phyloP scores from a whole-genome alignment of 495 filamentous ascomycete genomes.

The Aspergillus homomorphus region DNA sequence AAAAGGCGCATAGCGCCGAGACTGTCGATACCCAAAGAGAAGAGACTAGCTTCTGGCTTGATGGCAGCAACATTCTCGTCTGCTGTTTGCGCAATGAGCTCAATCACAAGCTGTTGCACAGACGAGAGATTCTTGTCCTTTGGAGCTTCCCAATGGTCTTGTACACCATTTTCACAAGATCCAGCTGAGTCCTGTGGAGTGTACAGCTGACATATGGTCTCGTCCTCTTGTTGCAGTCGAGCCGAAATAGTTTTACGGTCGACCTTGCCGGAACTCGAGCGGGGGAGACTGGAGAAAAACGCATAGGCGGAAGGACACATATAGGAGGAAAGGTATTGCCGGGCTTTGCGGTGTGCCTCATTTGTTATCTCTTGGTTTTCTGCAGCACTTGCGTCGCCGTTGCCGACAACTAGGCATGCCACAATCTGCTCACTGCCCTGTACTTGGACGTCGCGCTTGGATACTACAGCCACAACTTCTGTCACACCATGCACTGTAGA shows the following conservation, averaged over 20 bases:
- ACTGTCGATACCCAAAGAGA: slow-evolving; percentile 74
- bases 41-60: slow-evolving; percentile 55
- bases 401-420: slow-evolving; percentile 20
- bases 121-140: not conserved
- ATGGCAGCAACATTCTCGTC: slow-evolving; percentile 41
- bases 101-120: slow-evolving; percentile 15
- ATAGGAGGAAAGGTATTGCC: slow-evolving; percentile 19
- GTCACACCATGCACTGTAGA: slow-evolving; percentile 18
- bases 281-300: slow-evolving; percentile 22
- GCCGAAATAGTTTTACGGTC: slow-evolving; percentile 24
- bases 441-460: slow-evolving; percentile 12
- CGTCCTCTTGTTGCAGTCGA: slow-evolving; percentile 5
- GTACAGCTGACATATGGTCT: slow-evolving; percentile 1
- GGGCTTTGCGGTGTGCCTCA: slow-evolving; percentile 43
- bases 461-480: slow-evolving; percentile 21
- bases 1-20: slow-evolving; percentile 66
- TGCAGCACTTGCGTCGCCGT: slow-evolving; percentile 15
- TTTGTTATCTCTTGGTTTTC: slow-evolving; percentile 31
- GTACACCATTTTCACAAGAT: not conserved
- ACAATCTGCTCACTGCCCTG: slow-evolving; percentile 25
- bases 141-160: slow-evolving; percentile 6
- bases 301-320: slow-evolving; percentile 23
- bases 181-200: not conserved
- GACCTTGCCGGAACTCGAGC: slow-evolving; percentile 27
- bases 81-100: slow-evolving; percentile 47